Evolutionary conservation across 2,329 filamentous ascomycete species (phyloP).

Genomic region (Aspergillus sojae): DNA sequence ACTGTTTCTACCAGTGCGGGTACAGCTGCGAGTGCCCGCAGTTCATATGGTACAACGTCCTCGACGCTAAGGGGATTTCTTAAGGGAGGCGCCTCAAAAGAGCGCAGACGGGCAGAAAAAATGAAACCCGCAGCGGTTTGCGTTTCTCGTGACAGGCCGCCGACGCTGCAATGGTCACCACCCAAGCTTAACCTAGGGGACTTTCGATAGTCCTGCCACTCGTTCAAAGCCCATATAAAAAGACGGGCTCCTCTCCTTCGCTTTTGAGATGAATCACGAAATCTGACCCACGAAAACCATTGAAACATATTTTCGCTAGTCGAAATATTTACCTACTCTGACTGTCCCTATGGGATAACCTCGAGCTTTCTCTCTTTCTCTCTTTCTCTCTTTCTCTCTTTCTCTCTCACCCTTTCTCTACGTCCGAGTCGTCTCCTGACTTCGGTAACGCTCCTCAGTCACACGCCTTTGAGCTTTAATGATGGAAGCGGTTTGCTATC

Average conservation of each 20-base stretch:
- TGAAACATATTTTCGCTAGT: slow-evolving; percentile 17
- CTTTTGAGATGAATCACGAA: slow-evolving; percentile 11
- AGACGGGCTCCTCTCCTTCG: background rate
- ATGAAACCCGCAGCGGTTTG: slow-evolving; percentile 31
- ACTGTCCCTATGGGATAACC: background rate
- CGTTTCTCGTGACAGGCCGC: slow-evolving; percentile 35
- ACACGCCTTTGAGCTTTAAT: background rate
- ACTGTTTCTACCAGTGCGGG: slow-evolving; percentile 38
- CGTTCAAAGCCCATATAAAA: background rate
- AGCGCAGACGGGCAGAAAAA: slow-evolving; percentile 32
- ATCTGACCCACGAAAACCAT: slow-evolving; percentile 8
- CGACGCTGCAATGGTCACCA: slow-evolving; percentile 41
- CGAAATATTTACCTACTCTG: slow-evolving; percentile 9
- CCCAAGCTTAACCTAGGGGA: slow-evolving; percentile 39
- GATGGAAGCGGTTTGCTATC: background rate
- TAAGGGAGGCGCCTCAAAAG: slow-evolving; percentile 31
- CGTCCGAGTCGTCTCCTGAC: background rate
- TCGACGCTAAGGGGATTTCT: slow-evolving; percentile 42
- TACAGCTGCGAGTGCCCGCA: slow-evolving; percentile 34
- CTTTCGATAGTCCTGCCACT: slow-evolving; percentile 24
- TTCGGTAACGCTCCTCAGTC: background rate
- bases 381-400: background rate
- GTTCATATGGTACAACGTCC: slow-evolving; percentile 37
- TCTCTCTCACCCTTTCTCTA: background rate
- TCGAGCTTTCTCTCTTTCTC: background rate